Percentiles rank a stretch among this genome's conserved stretches.
Conservation (phyloP, 2,329 filamentous ascomycete species). For the Ophiostoma tasmaniense region DNA sequence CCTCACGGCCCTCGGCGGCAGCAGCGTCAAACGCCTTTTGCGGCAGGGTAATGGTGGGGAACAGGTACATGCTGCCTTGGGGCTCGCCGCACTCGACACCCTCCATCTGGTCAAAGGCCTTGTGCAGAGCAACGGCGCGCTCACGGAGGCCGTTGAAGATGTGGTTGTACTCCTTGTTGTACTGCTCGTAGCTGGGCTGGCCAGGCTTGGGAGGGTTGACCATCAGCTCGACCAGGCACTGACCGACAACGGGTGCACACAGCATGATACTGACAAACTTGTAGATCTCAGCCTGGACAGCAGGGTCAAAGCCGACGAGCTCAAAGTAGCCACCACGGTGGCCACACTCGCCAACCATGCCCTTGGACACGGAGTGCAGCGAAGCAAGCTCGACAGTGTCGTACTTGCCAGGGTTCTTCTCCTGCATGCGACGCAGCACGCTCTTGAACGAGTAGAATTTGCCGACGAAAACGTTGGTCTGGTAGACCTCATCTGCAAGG, state of each 20-base stretch:
- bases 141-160: constrained; percentile 72
- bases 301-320: constrained; percentile 76
- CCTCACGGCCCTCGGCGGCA: constrained; percentile 57
- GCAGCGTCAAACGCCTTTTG: constrained; percentile 70
- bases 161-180: constrained; percentile 72
- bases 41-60: constrained; percentile 82
- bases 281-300: constrained; percentile 90
- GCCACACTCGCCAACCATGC: constrained; percentile 97
- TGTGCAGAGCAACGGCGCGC: constrained; percentile 76
- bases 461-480: constrained; percentile 95
- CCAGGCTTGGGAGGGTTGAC: constrained; percentile 85
- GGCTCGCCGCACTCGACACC: constrained; percentile 85
- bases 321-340: constrained; percentile 98
- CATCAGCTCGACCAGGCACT: constrained; percentile 96
- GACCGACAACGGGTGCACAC: constrained; percentile 88
- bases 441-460: constrained; percentile 95
- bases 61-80: constrained; percentile 97
- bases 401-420: constrained; percentile 64
- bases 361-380: constrained; percentile 90
- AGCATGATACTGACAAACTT: constrained; percentile 98
- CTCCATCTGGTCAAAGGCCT: constrained; percentile 91
- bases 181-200: constrained; percentile 74
- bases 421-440: constrained; percentile 71
- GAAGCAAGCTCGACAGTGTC: constrained; percentile 82
- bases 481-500: constrained; percentile 96